Evolutionary conservation across 164 flowering plant genomes (phyloP), one percentile per base, ranked within the genome.

Genomic region (Brasenia schreberi): DNA sequence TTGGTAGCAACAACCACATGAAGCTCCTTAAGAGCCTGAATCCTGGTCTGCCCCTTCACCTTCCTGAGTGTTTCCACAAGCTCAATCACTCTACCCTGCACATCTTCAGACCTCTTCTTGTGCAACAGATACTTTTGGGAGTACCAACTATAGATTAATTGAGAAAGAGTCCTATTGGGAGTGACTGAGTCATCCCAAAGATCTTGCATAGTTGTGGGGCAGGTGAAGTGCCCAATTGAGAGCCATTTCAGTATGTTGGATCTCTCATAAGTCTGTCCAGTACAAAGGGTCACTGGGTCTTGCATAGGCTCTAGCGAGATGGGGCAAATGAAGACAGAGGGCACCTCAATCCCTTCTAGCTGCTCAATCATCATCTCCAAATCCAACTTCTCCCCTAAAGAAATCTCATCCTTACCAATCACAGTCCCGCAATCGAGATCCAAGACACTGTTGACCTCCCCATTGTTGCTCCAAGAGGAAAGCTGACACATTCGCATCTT

Each of bases 71-170:
- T 74, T 59, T 76, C 80, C 23, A 87, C 19, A 65, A 84, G 76
- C 81, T 84, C 87, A 19, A 7, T 18, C 19, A 66, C 77, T 59
- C 77, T 63, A 10, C 77, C 77, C 12, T 89, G 92, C 1, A 87
- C 92, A 77, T 89, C 92, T 66, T 89, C 90, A 4, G 89, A 82
- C 69, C 83, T 77, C 82, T 89, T 89, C 85, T 84, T 87, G 87
- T 84, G 81, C 16, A 60, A 64, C 56, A 64, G 16, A 42, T 73
- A 71, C 63, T 70, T 76, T n/a, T 67, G 74, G 0, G 76, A 73
- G 62, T 69, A 76, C 76, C 76, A 73, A 62, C 67, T 70, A 12
- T 67, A 66, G 52, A 73, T 76, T 14, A 76, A 63, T n/a, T 73
- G 76, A 61, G 11, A 18, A 10, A 86, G 84, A 59, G 88, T 86